Evolutionary conservation across 1,284 basidiomycete species (phyloP), one percentile per base, ranked within the genome.

Genomic region (Cryptococcus hybrid): DNA sequence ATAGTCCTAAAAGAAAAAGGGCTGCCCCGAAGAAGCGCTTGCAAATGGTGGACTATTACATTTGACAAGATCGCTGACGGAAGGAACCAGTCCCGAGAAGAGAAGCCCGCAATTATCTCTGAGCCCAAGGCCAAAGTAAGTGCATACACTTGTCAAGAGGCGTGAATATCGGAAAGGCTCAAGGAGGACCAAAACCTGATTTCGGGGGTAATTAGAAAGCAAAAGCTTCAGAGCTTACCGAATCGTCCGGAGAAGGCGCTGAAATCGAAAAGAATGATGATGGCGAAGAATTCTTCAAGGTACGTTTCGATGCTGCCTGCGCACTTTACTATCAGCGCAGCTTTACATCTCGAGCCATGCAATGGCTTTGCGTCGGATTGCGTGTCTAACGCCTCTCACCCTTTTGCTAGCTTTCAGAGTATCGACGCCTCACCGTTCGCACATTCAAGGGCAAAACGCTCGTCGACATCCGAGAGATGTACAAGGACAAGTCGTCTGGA

Each of bases 401-500:
- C 2, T 35, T 12, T n/a, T 15, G 5, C 34, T 42, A 63, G 61
- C 47, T 63, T 3, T 58, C 47, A 15, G 61, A 63, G 45, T 87
- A 85, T 69, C 85, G 83, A 69, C 85, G 88, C 13, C 85, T 83
- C 1, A 84, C 87, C 0, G 85, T 90, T 2, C 80, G 85, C 37
- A 74, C 74, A 40, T 92, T 88, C 82, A 90, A 91, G 75, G 86
- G 82, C 37, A 76, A 77, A n/a, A 66, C 81, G 1, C 79, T 86
- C 50, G 70, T 92, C 13, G 88, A 92, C 70, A 87, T 93, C 54
- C 84, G 90, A 53, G 90, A 92, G 75, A 90, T 82, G 67, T 92
- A 88, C 66, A 83, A 77, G 3, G 78, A 81, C 51, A 83, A 84
- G 64, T 45, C 44, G 4, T 61, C 63, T 1, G 81, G 83, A 4